Evolutionary conservation across 345 rosid species (phyloP).

Genomic region (Euphorbia tirucalli): DNA sequence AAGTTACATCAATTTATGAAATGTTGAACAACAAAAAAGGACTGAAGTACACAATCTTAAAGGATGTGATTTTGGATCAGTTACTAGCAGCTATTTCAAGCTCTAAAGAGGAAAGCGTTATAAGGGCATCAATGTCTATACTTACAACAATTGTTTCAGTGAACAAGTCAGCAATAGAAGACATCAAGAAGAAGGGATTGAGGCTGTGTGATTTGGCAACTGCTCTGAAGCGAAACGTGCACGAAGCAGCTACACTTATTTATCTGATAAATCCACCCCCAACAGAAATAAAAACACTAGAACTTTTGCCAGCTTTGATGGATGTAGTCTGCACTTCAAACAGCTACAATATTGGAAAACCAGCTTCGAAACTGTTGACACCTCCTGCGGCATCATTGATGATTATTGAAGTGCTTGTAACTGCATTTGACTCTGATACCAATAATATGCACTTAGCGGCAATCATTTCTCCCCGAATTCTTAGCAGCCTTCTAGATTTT

Average conservation of each 20-base stretch:
- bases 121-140: conserved; percentile 65
- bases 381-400: conserved; percentile 84
- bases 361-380: conserved; percentile 43
- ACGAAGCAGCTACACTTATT: conserved; percentile 77
- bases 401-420: conserved; percentile 80
- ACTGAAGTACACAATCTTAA: conserved; percentile 56
- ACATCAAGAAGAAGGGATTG: conserved; percentile 71
- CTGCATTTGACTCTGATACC: conserved; percentile 75
- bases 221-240: conserved; percentile 70
- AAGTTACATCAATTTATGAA: conserved; percentile 60
- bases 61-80: conserved; percentile 71
- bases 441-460: conserved; percentile 66
- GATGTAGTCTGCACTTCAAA: conserved; percentile 63
- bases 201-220: conserved; percentile 56
- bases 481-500: conserved; percentile 58
- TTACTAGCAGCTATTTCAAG: conserved; percentile 63
- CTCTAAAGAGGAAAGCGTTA: conserved; percentile 63
- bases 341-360: conserved; percentile 27
- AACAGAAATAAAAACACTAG: conserved; percentile 69
- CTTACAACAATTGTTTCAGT: conserved; percentile 58
- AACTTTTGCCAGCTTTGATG: conserved; percentile 73
- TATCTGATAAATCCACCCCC: conserved; percentile 82
- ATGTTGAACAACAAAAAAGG: conserved; percentile 62
- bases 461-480: conserved; percentile 66
- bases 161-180: conserved; percentile 53